These are phyloP conservation scores for Leccinum truebloodii DNA, from an alignment of 768 basidiomycete species.

Conservation along the genomic window DNA sequence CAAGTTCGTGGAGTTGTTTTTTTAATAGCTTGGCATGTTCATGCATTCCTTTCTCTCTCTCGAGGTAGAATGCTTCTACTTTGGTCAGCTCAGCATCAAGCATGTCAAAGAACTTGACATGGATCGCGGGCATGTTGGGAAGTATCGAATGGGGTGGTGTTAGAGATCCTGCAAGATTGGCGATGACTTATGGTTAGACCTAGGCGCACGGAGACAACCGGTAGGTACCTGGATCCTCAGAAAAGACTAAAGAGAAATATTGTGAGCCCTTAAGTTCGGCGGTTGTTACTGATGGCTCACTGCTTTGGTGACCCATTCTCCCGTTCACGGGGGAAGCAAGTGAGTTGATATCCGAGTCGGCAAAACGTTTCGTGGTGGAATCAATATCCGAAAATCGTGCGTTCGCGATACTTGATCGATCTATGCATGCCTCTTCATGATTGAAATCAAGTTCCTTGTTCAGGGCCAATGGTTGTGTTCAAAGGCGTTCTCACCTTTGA, in stretches of 20 bases:
- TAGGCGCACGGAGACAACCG: too few species aligned
- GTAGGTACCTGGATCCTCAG: conserved; percentile 21
- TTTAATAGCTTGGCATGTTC: conserved; percentile 49
- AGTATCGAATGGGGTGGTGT: conserved; percentile 46
- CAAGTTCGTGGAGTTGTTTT: conserved; percentile 73
- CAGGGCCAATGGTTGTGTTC: not conserved
- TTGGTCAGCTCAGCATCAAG: conserved; percentile 83
- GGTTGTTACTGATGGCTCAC: conserved; percentile 10
- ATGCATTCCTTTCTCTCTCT: conserved; percentile 64
- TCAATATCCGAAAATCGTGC: conserved; percentile 1
- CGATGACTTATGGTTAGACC: not conserved
- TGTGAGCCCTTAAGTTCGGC: not conserved
- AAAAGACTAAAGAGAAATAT: conserved; percentile 1
- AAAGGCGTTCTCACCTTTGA: conserved; percentile 10
- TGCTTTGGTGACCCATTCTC: conserved; percentile 4
- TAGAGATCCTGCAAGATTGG: conserved; percentile 10
- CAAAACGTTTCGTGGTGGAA: not conserved
- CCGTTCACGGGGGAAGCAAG: not conserved
- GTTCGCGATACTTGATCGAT: not conserved
- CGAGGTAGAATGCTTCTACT: conserved; percentile 80
- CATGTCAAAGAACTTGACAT: conserved; percentile 72
- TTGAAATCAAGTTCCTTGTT: not conserved
- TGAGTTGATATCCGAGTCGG: not conserved
- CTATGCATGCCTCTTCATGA: conserved; percentile 8
- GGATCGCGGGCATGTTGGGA: conserved; percentile 55